Base-by-base conservation (phyloP, 108 stramenopile species). In the Skeletonema potamos region DNA sequence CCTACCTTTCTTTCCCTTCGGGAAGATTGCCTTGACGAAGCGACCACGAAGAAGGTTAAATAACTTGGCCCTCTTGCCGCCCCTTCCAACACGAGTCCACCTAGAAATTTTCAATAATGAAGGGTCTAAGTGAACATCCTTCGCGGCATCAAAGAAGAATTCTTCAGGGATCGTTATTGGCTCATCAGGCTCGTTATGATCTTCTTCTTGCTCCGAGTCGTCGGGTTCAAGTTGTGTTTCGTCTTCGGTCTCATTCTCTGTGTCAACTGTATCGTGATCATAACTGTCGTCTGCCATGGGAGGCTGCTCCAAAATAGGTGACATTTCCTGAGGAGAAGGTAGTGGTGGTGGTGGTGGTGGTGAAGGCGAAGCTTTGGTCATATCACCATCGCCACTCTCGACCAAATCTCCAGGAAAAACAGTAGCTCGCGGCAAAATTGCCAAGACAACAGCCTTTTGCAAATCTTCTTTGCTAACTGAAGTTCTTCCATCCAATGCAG, bases 61-160 rank as follows among this genome's bases (percentile, higher is more conserved):
- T 24, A 92, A 83, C 13, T 85, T 77, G 17, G 89, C 81, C 36
- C 89, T 69, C 20, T 83, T 85, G 3, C 91, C 89, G 18, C 81
- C 83, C 62, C 86, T 92, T 51, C 91, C 91, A 41, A 36, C 10
- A 37, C 77, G 75, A 73, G 84, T 73, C 73, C 87, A 76, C 27
- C 66, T 66, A 3, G 77, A 66, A 51, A 89, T 86, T 24, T 85
- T 75, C 55, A 92, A 61, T 2, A 92, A 73, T 37, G 77, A 72
- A 27, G 87, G 87, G 46, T 89, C 87, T 36, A 92, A 68, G 24
- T 82, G 86, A 12, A 82, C 81, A 58, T 63, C 46, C 20, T 48
- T 43, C 56, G 83, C 81, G 9, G 73, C 78, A 56, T 83, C 88
- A 68, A 87, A 88, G 79, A 92, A 87, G 73, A 92, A 88, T 69